Base-by-base conservation (phyloP, 2,329 filamentous ascomycete species). In the Hypoxylon sp. region DNA sequence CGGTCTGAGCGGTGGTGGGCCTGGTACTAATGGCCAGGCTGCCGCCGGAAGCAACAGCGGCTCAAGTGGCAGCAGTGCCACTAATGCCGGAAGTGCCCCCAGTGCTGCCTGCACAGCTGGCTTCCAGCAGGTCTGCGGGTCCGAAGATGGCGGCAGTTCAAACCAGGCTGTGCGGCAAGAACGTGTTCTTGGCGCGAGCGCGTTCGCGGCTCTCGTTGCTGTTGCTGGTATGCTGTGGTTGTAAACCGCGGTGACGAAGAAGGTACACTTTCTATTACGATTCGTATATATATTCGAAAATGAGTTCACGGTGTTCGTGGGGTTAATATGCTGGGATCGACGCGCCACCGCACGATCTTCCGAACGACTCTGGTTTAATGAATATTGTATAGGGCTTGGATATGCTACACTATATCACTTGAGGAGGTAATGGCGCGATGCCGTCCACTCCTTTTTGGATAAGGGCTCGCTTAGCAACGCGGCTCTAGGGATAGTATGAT, bases 11-110 rank as follows among this genome's bases (percentile, higher is more conserved):
- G 76, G 76, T 29, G 75, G 74, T 17, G 78, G 78, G 2, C 71
- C 74, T 37, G 77, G 78, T 10, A 77, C 76, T 6, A 78, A 78
- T 58, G 77, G 77, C 19, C 63, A 79, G 66, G 77, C 76, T 0
- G 76, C 74, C 6, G 75, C 70, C 13, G 60, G 70, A 6, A 53
- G 64, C 3, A 58, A 63, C 13, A 63, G 67, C 29, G 63, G 57
- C 17, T 62, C 59, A 42, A 42, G 37, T 8, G 37, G 37, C 37
- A 55, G 47, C 60, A 64, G 69, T 29, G 53, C 66, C 26, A 74
- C 66, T 33, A 66, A 42, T 22, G 58, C 63, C 17, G 66, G 64
- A 29, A 68, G 60, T 29, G 57, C 70, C 33, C 46, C 68, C 10
- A 59, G 64, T 6, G 29, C 73, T 3, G 42, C 58, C 19, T 78